These are phyloP conservation scores for Russula dissimulans DNA, from an alignment of 768 basidiomycete species.

Conservation along the genomic window DNA sequence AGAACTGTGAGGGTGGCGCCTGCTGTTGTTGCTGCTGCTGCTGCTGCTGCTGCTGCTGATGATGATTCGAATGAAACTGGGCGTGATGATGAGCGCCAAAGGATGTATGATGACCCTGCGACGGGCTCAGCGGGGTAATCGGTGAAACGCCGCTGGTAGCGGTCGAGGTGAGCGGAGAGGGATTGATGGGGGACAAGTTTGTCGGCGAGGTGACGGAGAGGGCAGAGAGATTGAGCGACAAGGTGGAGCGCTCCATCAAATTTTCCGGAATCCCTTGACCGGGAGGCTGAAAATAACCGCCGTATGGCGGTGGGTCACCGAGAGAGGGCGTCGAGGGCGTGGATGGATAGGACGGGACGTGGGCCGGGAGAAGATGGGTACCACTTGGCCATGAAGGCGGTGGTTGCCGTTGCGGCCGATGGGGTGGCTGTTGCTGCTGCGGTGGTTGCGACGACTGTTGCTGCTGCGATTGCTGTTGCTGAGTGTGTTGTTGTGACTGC, in stretches of 20 bases:
- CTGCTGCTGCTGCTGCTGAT: not conserved
- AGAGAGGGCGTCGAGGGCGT: conserved; percentile 15
- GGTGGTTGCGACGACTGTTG: not conserved
- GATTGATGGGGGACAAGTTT: conserved; percentile 53
- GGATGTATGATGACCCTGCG: conserved; percentile 33
- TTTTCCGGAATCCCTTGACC: conserved; percentile 21
- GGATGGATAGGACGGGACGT: conserved; percentile 16
- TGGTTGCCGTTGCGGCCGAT: conserved; percentile 23
- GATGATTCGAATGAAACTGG: conserved; percentile 25
- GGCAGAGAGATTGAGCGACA: conserved; percentile 61
- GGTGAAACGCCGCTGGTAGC: conserved; percentile 30
- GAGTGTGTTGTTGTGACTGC: not conserved
- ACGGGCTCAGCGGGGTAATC: conserved; percentile 54
- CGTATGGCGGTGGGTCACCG: conserved; percentile 20
- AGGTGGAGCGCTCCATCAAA: conserved; percentile 28
- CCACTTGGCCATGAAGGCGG: conserved; percentile 21
- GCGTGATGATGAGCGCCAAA: conserved; percentile 36
- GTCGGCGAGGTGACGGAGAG: conserved; percentile 60
- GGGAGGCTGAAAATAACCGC: conserved; percentile 19
- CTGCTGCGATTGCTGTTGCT: not conserved
- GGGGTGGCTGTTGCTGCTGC: conserved; percentile 1
- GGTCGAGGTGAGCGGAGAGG: conserved; percentile 32
- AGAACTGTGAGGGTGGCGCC: conserved; percentile 30
- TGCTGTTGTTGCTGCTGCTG: conserved; percentile 21
- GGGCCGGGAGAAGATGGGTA: conserved; percentile 21